Base-by-base conservation (phyloP, 1,284 basidiomycete genomes). In the Stygiomarasmius scandens region DNA sequence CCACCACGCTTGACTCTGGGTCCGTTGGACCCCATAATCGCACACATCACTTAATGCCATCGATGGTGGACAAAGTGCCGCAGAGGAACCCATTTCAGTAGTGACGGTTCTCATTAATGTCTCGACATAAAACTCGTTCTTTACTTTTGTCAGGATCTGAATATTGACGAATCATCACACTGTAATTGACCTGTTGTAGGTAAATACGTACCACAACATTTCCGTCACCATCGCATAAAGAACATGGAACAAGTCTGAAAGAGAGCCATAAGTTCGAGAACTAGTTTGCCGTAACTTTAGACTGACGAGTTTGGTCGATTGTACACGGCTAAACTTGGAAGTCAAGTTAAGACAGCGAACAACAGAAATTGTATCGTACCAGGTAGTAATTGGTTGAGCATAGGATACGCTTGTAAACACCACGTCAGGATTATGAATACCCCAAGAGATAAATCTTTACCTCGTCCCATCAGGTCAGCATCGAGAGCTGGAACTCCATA, bases 1-100 rank as follows among this genome's bases (percentile, higher is more conserved):
- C 24, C 82, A 71, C 82, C 82, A 84, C 1, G 78, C 76, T 64
- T 82, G 80, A 34, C 81, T 83, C 24, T 81, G 74, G 19, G 77
- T 80, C 43, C 76, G 77, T 4, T 73, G 69, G 5, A 84, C 70
- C 3, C 77, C 78, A 59, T 76, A 78, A 49, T 77, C 66, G 54
- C 69, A 62, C 58, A 75, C 64, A 54, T 76, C 68, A 46, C 64
- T 52, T 49, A 70, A 58, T 22, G 66, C 52, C 2, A 80, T 60
- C 0, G 79, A 77, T 10, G 77, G 71, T 57, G 73, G 74, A 56
- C 71, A 75, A 1, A 80, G 66, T 5, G 78, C 78, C 23, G 75
- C 76, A n/a, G 69, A 69, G 1, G 76, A 78, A 1, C 80, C 80
- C 73, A 82, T 69, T 54, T 71, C 67, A 1, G 71, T 72, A 4